Base-by-base conservation (phyloP, 148 eudicot genomes). In the Cornus kousa region DNA sequence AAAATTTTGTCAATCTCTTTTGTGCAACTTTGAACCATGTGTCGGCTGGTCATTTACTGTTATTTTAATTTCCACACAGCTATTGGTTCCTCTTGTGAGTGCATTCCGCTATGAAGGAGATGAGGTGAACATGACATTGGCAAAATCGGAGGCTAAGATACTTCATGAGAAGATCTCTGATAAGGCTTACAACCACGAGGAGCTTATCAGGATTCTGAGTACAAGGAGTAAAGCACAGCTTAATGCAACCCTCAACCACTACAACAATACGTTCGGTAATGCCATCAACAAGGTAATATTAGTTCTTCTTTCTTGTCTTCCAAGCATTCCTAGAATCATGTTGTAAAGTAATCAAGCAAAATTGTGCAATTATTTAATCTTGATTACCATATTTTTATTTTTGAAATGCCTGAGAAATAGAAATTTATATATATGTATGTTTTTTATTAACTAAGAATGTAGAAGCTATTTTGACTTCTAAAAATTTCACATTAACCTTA, bases 211-310 rank as follows among this genome's bases (percentile, higher is more conserved):
- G 81, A 93, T 95, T 83, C 75, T 91, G 64, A 76, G 89, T 17
- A 93, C 97, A 33, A 86, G 98, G 78, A 93, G 97, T 90, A 93
- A 91, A 83, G 92, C 98, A 68, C 97, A 95, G 80, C 93, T 93
- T 22, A 89, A 84, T 81, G 97, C 97, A 57, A 91, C 97, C 8
- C 89, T 95, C 35, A 93, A 95, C 88, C 86, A 87, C 77, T 95
- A 91, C 80, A 95, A 91, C 80, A 84, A 95, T 84, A 87, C 84
- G 17, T 83, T 77, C 72, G 97, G 97, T 43, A 89, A 91, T 82
- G 87, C 91, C 72, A 88, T 95, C 81, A 91, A 85, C 80, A 95
- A 93, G 97, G 98, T 91, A 78, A n/a, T n/a, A n/a, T n/a, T 9
- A 20, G 33, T 48, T 12, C 64, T 69, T 24, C 6, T 74, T 43